phyloP scores from a whole-genome alignment of 768 basidiomycete species.

The Leccinum uliginosum region DNA sequence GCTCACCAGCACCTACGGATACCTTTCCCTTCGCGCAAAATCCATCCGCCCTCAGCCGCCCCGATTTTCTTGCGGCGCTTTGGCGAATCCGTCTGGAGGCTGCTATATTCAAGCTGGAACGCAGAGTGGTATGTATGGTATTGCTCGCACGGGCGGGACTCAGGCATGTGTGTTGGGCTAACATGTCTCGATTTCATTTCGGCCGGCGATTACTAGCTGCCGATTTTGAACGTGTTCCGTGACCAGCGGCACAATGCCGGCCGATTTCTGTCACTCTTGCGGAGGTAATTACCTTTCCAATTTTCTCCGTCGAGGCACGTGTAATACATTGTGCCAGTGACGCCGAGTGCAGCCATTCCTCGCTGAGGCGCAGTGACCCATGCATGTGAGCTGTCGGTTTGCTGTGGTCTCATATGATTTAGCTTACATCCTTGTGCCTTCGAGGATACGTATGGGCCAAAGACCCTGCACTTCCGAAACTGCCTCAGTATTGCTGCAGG shows the following conservation, averaged over 20 bases:
- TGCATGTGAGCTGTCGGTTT: conserved; percentile 1
- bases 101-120: conserved; percentile 20
- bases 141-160: not conserved
- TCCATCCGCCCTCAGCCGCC: not conserved
- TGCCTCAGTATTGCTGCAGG: not conserved
- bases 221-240: conserved; percentile 19
- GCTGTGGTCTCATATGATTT: not conserved
- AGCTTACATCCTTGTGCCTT: not conserved
- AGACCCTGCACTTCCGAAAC: not conserved
- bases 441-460: not conserved
- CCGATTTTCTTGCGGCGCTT: conserved; percentile 14
- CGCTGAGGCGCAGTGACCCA: not conserved
- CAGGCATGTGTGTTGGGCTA: not conserved
- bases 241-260: not conserved
- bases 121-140: conserved; percentile 17
- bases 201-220: conserved; percentile 9
- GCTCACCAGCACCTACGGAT: not conserved
- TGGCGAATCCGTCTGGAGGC: conserved; percentile 18
- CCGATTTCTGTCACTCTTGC: not conserved
- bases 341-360: not conserved
- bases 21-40: not conserved
- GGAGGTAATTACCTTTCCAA: conserved; percentile 5
- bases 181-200: not conserved
- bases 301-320: not conserved
- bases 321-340: not conserved